Evolutionary conservation across 176 grass and related monocot genomes (phyloP).

Genomic region (Dendrocalamus sinicus): DNA sequence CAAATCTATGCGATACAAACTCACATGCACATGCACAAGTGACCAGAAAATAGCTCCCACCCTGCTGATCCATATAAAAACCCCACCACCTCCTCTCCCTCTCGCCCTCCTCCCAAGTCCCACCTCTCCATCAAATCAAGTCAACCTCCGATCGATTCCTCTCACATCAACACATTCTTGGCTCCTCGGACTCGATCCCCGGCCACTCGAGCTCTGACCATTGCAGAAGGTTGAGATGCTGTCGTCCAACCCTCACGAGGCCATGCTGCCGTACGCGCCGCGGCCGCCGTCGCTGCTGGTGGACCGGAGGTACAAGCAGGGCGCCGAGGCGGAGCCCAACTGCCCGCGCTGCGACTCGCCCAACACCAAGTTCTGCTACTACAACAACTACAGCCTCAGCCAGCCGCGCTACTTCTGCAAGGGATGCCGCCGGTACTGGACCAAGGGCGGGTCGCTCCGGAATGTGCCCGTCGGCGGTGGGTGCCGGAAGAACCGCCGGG

Average conservation of each 20-base stretch:
- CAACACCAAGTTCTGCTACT: slow-evolving; percentile 99
- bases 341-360: slow-evolving; percentile 86
- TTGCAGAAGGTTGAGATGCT: slow-evolving; percentile 39
- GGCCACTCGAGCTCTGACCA: slow-evolving; percentile 14
- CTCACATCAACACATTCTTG: slow-evolving; percentile 45
- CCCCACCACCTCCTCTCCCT: slow-evolving; percentile 27
- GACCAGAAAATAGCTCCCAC: slow-evolving; percentile 17
- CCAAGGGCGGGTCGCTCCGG: slow-evolving; percentile 88
- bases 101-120: background rate
- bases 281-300: slow-evolving; percentile 49
- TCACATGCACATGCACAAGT: slow-evolving; percentile 77
- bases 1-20: slow-evolving; percentile 55
- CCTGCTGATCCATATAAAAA: slow-evolving; percentile 50
- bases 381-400: slow-evolving; percentile 98
- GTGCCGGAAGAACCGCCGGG: slow-evolving; percentile 75
- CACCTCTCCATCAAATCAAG: slow-evolving; percentile 9
- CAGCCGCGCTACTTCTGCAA: slow-evolving; percentile 99
- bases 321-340: slow-evolving; percentile 65
- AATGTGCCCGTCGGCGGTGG: slow-evolving; percentile 88
- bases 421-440: slow-evolving; percentile 90
- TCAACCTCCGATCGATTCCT: slow-evolving; percentile 8
- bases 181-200: background rate
- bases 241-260: slow-evolving; percentile 56
- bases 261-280: slow-evolving; percentile 64
- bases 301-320: slow-evolving; percentile 68